A percentile compares a stretch with the other conserved stretches of the same genome.
phyloP scores from a whole-genome alignment of 371 early-diverging fungal genomes.

The Mortierella sp. region DNA sequence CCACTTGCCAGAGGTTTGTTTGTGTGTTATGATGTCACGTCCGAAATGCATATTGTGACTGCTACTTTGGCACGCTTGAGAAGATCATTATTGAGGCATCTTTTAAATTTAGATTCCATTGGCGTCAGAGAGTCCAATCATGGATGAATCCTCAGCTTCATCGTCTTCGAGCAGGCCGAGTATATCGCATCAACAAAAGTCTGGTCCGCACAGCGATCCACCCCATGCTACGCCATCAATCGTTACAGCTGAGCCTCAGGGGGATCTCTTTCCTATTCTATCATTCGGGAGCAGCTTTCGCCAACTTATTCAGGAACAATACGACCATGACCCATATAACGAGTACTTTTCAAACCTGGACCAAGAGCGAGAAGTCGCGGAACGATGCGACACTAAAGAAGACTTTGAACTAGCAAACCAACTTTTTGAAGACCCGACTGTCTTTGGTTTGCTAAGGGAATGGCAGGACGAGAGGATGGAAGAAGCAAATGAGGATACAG shows the following conservation, averaged over 20 bases:
- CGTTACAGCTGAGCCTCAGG: slow-evolving; percentile 21
- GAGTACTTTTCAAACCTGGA: slow-evolving; percentile 33
- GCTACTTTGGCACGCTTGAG: too few species aligned
- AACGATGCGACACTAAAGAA: slow-evolving; percentile 19
- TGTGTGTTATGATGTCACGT: too few species aligned
- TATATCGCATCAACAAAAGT: not conserved
- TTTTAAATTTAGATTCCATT: too few species aligned
- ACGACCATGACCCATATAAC: slow-evolving; percentile 23
- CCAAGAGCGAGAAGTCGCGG: slow-evolving; percentile 16
- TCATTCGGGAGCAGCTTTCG: slow-evolving; percentile 20
- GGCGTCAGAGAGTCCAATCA: not conserved
- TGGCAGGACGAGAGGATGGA: slow-evolving; percentile 23
- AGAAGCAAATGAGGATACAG: not conserved
- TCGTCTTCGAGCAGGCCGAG: not conserved
- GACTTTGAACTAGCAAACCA: slow-evolving; percentile 25
- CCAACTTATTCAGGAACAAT: slow-evolving; percentile 18
- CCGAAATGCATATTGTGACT: too few species aligned
- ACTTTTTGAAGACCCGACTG: slow-evolving; percentile 37
- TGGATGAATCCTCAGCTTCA: slow-evolving; percentile 3
- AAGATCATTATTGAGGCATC: too few species aligned
- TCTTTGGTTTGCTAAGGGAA: slow-evolving; percentile 31
- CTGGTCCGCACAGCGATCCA: not conserved
- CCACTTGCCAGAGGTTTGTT: too few species aligned
- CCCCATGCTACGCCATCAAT: slow-evolving; percentile 12
- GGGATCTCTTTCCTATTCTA: slow-evolving; percentile 17